These are phyloP conservation scores for Ciborinia camelliae DNA, from an alignment of 2,329 filamentous ascomycete species.

Conservation along the genomic window DNA sequence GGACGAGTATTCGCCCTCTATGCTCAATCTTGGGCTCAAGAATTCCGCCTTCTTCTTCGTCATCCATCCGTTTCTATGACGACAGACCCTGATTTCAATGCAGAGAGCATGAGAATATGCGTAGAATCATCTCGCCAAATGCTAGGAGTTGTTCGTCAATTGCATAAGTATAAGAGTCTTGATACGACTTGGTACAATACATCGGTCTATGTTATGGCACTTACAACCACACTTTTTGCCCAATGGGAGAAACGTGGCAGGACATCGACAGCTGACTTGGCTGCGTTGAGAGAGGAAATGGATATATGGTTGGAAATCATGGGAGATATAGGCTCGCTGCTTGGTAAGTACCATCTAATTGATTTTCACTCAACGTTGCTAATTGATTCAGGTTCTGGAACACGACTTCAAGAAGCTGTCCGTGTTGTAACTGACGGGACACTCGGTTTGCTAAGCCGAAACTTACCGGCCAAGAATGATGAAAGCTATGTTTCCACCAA, in stretches of 20 bases:
- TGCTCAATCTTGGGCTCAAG: constrained; percentile 51
- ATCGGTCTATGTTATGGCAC: constrained; percentile 68
- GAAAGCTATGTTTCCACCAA: constrained; percentile 25
- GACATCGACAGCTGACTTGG: constrained; percentile 56
- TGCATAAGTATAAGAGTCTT: constrained; percentile 63
- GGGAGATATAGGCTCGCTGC: constrained; percentile 60
- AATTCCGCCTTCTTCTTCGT: constrained; percentile 57
- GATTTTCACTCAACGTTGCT: constrained; percentile 10
- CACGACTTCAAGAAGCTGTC: constrained; percentile 47
- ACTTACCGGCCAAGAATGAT: constrained; percentile 42
- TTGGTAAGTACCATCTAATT: constrained; percentile 52
- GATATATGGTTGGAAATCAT: constrained; percentile 65
- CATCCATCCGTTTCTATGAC: constrained; percentile 60
- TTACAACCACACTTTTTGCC: constrained; percentile 69
- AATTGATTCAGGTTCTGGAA: constrained; percentile 43
- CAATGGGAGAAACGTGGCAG: constrained; percentile 64
- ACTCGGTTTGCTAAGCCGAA: constrained; percentile 45
- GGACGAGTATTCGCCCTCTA: constrained; percentile 52
- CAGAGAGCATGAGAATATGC: constrained; percentile 63
- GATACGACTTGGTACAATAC: constrained; percentile 78
- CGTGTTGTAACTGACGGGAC: constrained; percentile 47
- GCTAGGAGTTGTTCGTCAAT: constrained; percentile 54
- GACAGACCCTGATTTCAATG: constrained; percentile 52
- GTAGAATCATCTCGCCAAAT: constrained; percentile 63
- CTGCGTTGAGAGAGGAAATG: constrained; percentile 64